Evolutionary conservation across 2,329 filamentous ascomycete genomes (phyloP), one percentile per base, ranked within the genome.

Genomic region (Shiraia bambusicola): DNA sequence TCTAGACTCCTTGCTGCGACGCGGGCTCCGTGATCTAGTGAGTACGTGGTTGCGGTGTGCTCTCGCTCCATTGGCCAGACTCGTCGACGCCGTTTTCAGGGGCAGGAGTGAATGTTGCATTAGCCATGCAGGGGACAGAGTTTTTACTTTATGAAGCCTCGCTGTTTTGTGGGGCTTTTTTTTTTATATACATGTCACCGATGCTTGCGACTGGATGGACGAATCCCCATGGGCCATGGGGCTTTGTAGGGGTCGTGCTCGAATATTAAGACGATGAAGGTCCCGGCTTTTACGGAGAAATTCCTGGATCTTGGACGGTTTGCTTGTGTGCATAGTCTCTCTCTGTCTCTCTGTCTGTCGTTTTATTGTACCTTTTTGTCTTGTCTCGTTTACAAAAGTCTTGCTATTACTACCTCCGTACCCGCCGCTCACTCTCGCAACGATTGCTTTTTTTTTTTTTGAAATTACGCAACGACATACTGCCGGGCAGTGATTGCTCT

Each of bases 401-500:
- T 22, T 48, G 34, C 47, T n/a, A 13, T 13, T 39, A 22, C 14
- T 17, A 2, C n/a, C 38, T 34, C 7, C 28, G 16, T 17, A 14
- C 14, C 34, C 16, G 37, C 34, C 33, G 37, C 34, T 35, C 28
- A 9, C 17, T 42, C 22, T 35, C 39, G 28, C 31, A 22, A 24
- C 42, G 19, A n/a, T 33, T 16, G 9, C 19, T 17, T n/a, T 10
- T 28, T 10, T 22, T 29, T 17, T n/a, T 10, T 28, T 10, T 22
- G 22, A 11, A 33, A 26, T 38, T 9, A 10, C 25, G 9, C 11
- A 16, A 37, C 35, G 30, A 40, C 14, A 36, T 45, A 54, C 60
- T 67, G 65, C 64, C 63, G 64, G 62, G 46, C 64, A 60, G 64
- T 66, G 45, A 25, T 39, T n/a, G n/a, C 42, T 19, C 36, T 39